Conservation (phyloP, 148 eudicot genomes). For the Nepenthes gracilis region DNA sequence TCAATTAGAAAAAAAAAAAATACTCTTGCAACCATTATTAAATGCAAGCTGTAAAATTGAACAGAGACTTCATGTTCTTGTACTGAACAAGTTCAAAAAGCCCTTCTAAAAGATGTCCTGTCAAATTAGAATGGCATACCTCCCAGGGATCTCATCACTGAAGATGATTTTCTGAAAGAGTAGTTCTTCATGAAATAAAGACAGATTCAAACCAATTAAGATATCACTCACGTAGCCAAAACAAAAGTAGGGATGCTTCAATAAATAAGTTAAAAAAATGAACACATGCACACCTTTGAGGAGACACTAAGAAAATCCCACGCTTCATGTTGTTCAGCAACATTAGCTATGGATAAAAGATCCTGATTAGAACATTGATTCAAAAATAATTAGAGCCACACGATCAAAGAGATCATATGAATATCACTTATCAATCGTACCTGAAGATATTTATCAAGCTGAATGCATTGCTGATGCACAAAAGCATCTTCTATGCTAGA, state of each 20-base stretch:
- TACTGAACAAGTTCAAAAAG: not conserved
- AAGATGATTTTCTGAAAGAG: slow-evolving; percentile 81
- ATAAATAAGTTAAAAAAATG: not conserved
- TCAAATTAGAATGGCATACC: slow-evolving; percentile 31
- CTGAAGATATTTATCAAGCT: slow-evolving; percentile 90
- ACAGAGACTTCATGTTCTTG: not conserved
- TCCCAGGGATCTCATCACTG: slow-evolving; percentile 88
- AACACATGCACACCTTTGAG: slow-evolving; percentile 55
- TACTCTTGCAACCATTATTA: not conserved
- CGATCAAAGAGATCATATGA: slow-evolving; percentile 2
- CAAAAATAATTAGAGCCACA: not conserved
- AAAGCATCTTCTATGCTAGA: slow-evolving; percentile 98
- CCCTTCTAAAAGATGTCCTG: not conserved
- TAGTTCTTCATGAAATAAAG: slow-evolving; percentile 52
- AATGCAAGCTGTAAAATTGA: not conserved
- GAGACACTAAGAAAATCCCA: slow-evolving; percentile 94
- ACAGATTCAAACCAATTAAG: not conserved
- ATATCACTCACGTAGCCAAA: not conserved
- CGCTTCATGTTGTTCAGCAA: slow-evolving; percentile 98
- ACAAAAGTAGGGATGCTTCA: not conserved
- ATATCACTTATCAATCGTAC: slow-evolving; percentile 21
- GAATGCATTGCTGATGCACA: slow-evolving; percentile 97
- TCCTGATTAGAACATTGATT: slow-evolving; percentile 37
- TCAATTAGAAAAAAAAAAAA: too few relatives aligned
- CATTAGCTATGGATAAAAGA: slow-evolving; percentile 93